Evolutionary conservation across 2,329 filamentous ascomycete genomes (phyloP).

Genomic region (Colletotrichum sp.): DNA sequence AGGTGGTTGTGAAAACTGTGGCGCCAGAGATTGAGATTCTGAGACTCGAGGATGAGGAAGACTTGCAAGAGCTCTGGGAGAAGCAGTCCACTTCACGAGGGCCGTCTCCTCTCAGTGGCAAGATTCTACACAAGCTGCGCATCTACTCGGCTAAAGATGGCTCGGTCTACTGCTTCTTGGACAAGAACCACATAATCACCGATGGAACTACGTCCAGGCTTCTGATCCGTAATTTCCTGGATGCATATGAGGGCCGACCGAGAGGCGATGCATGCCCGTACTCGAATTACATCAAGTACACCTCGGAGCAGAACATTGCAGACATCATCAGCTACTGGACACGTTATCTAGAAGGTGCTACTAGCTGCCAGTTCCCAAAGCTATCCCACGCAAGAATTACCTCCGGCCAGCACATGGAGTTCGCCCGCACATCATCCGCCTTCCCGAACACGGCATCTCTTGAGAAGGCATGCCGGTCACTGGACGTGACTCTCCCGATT

Average conservation of each 20-base stretch:
- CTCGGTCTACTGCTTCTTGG: neutral
- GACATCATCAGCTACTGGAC: neutral
- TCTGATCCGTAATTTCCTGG: neutral
- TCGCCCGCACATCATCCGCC: neutral
- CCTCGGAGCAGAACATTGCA: neutral
- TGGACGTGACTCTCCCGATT: conserved; percentile 75
- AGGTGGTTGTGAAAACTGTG: neutral
- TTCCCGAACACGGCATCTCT: neutral
- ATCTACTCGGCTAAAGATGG: neutral
- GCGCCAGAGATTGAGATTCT: neutral
- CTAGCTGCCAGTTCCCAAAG: neutral
- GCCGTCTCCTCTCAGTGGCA: neutral
- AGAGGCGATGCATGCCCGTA: neutral
- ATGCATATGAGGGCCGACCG: neutral
- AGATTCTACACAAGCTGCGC: neutral
- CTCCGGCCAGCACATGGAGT: neutral
- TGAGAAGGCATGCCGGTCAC: neutral
- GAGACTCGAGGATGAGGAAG: neutral
- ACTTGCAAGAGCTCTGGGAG: neutral
- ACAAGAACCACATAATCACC: conserved; percentile 10
- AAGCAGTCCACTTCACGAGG: neutral
- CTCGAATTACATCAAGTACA: neutral
- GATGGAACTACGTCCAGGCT: conserved; percentile 7
- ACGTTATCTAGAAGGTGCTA: neutral
- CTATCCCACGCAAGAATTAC: neutral